Conservation (phyloP, 164 flowering plant species). For the Magnolia officinalis region DNA sequence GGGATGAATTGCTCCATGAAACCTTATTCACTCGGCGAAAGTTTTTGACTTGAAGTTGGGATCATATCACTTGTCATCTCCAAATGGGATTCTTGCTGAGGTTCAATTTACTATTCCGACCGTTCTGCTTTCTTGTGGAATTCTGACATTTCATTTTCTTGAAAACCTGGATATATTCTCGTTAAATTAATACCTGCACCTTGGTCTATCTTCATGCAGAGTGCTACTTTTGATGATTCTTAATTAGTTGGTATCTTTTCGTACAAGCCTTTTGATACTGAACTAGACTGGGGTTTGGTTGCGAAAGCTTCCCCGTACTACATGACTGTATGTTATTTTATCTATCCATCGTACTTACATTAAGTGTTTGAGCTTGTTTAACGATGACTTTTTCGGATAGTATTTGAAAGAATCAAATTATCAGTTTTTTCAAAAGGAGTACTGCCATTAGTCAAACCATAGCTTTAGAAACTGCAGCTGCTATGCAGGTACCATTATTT, state of each 20-base stretch:
- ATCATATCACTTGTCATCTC: constrained; percentile 78
- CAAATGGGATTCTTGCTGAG: constrained; percentile 88
- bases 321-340: constrained; percentile 62
- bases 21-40: constrained; percentile 75
- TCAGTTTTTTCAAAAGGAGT: constrained; percentile 71
- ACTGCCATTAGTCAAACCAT: constrained; percentile 78
- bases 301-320: constrained; percentile 97
- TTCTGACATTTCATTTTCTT: not conserved
- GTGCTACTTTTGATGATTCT: constrained; percentile 72
- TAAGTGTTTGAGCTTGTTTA: constrained; percentile 12
- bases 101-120: constrained; percentile 28
- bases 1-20: constrained; percentile 61
- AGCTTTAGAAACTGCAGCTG: constrained; percentile 95
- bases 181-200: not conserved
- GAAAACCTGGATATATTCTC: not conserved
- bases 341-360: not conserved
- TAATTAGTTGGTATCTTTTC: constrained; percentile 65
- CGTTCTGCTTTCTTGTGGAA: not conserved
- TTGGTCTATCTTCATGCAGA: constrained; percentile 45
- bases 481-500: constrained; percentile 68
- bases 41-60: constrained; percentile 76
- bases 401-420: constrained; percentile 79
- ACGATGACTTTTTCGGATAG: constrained; percentile 38
- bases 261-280: constrained; percentile 82
- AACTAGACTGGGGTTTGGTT: constrained; percentile 92